phyloP scores from a whole-genome alignment of 2,329 filamentous ascomycete genomes.

The Scedosporium boydii region DNA sequence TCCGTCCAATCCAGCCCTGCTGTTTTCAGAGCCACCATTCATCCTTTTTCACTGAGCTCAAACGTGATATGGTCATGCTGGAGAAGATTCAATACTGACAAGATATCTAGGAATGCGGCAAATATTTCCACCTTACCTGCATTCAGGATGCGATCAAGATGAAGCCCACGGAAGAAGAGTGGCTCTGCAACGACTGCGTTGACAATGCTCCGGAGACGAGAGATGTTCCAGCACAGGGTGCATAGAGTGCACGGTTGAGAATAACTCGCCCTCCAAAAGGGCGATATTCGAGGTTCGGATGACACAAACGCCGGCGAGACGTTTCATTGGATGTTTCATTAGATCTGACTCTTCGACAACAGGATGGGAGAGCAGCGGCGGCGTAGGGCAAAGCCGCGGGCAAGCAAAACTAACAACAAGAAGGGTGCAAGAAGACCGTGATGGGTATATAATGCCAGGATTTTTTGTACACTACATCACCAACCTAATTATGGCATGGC shows the following conservation, averaged over 20 bases:
- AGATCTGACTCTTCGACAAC: neutral
- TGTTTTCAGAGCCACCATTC: neutral
- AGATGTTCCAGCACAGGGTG: neutral
- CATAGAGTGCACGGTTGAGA: neutral
- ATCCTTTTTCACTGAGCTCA: neutral
- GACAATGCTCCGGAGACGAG: neutral
- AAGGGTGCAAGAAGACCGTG: neutral
- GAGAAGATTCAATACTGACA: neutral
- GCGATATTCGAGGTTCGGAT: neutral
- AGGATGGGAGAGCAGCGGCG: neutral
- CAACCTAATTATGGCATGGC: neutral
- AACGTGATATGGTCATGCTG: neutral
- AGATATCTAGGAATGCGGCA: neutral
- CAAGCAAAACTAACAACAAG: too few species aligned
- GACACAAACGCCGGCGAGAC: neutral
- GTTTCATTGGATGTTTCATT: neutral
- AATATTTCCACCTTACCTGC: conserved; percentile 2
- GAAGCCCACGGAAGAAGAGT: conserved; percentile 1
- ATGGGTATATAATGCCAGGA: neutral
- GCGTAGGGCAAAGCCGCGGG: too few species aligned
- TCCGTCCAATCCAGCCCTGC: neutral
- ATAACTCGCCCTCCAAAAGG: neutral
- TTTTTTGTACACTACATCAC: neutral
- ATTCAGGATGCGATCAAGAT: neutral
- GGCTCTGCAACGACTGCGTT: conserved; percentile 5